Base-by-base conservation (phyloP, 1,284 basidiomycete species). In the Bjerkandera adusta region DNA sequence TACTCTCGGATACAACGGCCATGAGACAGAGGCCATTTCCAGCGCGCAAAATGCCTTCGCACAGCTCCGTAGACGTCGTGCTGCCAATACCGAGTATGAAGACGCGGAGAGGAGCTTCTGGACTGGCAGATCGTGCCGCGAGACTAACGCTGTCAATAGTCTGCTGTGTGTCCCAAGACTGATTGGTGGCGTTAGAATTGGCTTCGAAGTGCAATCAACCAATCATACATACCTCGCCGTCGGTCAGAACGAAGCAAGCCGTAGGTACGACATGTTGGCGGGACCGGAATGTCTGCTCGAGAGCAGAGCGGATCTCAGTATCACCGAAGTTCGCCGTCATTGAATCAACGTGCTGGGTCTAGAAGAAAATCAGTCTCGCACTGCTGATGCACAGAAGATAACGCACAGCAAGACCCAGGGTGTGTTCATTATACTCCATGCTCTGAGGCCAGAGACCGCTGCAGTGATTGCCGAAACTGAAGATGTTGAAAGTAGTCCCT, bases 41-140 rank as follows among this genome's bases (percentile, higher is more conserved):
- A 1, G 64, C 65, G 13, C 63, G 54, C 1, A 79, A 78, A n/a
- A 83, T 72, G 4, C 67, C 60, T 52, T 75, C 68, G 52, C 77
- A 79, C 51, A 75, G 63, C 0, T 65, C 71, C 7, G 66, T 73
- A 4, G 81, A 81, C 6, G 75, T 70, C 1, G 53, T 54, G 33
- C 59, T 39, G 13, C 81, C 79, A n/a, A 83, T 78, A 0, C 79
- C 81, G 1, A 82, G 67, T 6, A 70, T 69, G 47, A 79, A 82
- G 1, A 81, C 65, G 11, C 76, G 73, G 1, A 76, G 48, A 6
- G 63, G 66, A 0, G 67, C 64, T 1, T 56, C n/a, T 4, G 34
- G 5, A 3, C 45, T 26, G 15, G 46, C 21, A 6, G 27, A 25
- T 18, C 7, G 32, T 2, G 50, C 36, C 3, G 48, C 41, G 3